Percentiles rank a stretch among this genome's conserved stretches.
Conservation (phyloP, 2,329 filamentous ascomycete genomes). For the Fusarium abutilonis region DNA sequence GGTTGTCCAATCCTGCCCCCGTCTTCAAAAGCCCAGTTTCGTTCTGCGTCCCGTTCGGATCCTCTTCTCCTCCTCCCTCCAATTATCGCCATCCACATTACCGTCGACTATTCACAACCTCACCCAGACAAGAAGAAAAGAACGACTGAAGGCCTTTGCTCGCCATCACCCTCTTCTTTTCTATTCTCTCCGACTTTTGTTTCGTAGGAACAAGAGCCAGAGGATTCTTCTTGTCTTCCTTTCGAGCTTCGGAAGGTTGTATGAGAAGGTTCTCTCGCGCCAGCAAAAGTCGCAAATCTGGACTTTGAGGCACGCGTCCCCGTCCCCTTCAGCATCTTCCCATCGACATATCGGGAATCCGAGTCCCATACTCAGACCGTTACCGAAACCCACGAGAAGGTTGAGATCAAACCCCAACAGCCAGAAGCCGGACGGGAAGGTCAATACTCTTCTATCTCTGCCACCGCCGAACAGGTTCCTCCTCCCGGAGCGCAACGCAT, state of each 20-base stretch:
- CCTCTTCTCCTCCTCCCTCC: slow-evolving; percentile 49
- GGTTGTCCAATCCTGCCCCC: slow-evolving; percentile 47
- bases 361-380: slow-evolving; percentile 63
- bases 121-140: slow-evolving; percentile 50
- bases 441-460: slow-evolving; percentile 81
- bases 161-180: slow-evolving; percentile 48
- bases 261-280: slow-evolving; percentile 74
- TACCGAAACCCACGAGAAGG: slow-evolving; percentile 82
- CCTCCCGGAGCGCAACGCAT: slow-evolving; percentile 70
- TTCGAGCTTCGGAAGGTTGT: slow-evolving; percentile 68
- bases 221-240: slow-evolving; percentile 75
- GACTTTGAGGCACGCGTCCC: slow-evolving; percentile 99
- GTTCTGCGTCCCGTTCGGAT: slow-evolving; percentile 45
- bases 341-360: slow-evolving; percentile 87
- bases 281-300: slow-evolving; percentile 90
- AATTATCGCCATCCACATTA: slow-evolving; percentile 53
- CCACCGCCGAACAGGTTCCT: slow-evolving; percentile 67
- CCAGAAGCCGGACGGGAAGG: slow-evolving; percentile 97
- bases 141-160: slow-evolving; percentile 49
- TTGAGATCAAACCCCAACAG: slow-evolving; percentile 79
- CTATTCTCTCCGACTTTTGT: slow-evolving; percentile 60
- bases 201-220: slow-evolving; percentile 69
- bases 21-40: slow-evolving; percentile 54
- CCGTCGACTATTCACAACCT: slow-evolving; percentile 41
- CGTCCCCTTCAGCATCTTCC: slow-evolving; percentile 99